These are phyloP conservation scores for Aspergillus sclerotioniger DNA, from an alignment of 495 filamentous ascomycete genomes.

Conservation along the genomic window DNA sequence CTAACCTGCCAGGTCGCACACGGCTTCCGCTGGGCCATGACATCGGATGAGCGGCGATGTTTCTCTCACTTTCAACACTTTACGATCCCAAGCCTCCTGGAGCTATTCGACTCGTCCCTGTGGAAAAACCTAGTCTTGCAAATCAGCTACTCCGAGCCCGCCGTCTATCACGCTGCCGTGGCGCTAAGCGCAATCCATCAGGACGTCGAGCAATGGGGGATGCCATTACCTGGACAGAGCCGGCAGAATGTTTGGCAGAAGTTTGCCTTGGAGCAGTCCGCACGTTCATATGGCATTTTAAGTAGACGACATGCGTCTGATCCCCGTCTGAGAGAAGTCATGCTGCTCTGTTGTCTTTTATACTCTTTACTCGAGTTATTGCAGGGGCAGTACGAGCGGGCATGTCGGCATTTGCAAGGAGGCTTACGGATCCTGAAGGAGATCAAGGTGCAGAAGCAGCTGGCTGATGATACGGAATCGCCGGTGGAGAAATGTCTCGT, in stretches of 20 bases:
- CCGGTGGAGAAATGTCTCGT: conserved; percentile 2
- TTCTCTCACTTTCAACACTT: conserved; percentile 22
- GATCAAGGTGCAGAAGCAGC: conserved; percentile 3
- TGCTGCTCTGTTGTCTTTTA: conserved; percentile 23
- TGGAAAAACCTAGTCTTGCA: conserved; percentile 22
- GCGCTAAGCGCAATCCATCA: conserved; percentile 23
- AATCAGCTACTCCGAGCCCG: conserved; percentile 19
- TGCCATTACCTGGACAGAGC: conserved; percentile 19
- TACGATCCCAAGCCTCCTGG: conserved; percentile 15
- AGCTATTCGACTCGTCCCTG: conserved; percentile 22
- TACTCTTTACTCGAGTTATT: conserved; percentile 22
- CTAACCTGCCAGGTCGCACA: neutral
- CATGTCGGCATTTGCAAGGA: conserved; percentile 18
- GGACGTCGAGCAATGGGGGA: conserved; percentile 16
- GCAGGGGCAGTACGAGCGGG: conserved; percentile 16
- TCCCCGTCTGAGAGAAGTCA: conserved; percentile 14
- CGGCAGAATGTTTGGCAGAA: conserved; percentile 14
- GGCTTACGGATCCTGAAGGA: conserved; percentile 23
- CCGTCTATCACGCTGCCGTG: conserved; percentile 27
- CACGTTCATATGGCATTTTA: conserved; percentile 14
- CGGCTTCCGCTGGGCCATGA: conserved; percentile 17
- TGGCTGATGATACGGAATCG: conserved; percentile 2
- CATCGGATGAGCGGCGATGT: conserved; percentile 26
- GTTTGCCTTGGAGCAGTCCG: conserved; percentile 23
- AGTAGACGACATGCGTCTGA: conserved; percentile 16